These are phyloP conservation scores for Xylaria cubensis DNA, from an alignment of 495 filamentous ascomycete genomes.

Conservation along the genomic window DNA sequence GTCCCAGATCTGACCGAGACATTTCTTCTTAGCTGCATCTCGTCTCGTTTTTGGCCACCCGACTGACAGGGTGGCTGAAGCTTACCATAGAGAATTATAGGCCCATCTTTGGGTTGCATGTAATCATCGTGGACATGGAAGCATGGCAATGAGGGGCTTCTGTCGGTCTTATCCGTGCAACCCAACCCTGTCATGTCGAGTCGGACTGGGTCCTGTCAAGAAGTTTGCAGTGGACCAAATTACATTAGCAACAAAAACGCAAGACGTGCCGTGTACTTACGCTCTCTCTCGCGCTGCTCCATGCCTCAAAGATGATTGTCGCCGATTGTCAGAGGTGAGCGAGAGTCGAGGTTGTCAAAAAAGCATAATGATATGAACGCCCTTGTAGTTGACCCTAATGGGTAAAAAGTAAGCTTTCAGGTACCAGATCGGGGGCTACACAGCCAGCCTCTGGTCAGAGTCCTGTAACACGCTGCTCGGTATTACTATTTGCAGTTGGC, in stretches of 20 bases:
- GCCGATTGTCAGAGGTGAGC: background rate
- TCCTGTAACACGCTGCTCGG: constrained; percentile 1
- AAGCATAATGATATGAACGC: background rate
- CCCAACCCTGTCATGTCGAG: background rate
- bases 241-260: background rate
- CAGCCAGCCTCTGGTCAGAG: constrained; percentile 5
- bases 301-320: background rate
- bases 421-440: constrained; percentile 21
- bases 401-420: constrained; percentile 17
- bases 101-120: constrained; percentile 16
- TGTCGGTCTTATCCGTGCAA: constrained; percentile 16
- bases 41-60: constrained; percentile 16
- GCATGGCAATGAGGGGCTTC: constrained; percentile 15
- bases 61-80: constrained; percentile 20
- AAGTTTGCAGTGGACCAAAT: background rate
- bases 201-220: background rate
- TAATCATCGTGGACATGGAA: constrained; percentile 5
- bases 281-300: background rate
- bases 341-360: background rate
- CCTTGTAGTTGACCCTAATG: background rate
- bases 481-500: background rate
- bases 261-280: background rate
- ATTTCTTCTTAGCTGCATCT: constrained; percentile 18
- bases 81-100: constrained; percentile 18
- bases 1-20: constrained; percentile 47